Evolutionary conservation across 805 yeast species (phyloP).

Genomic region (Candida taoyuanica): DNA sequence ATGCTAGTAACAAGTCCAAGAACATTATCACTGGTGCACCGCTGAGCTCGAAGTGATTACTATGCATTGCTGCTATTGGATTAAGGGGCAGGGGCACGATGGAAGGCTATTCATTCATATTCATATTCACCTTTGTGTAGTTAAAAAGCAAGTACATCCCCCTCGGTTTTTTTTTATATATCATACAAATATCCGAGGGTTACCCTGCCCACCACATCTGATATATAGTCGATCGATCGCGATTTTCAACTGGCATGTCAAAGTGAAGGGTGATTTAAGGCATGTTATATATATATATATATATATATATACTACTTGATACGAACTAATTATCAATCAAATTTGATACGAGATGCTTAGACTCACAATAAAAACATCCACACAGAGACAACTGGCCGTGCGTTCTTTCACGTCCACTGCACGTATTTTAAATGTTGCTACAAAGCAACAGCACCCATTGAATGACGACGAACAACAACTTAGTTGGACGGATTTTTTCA

Average conservation of each 20-base stretch:
- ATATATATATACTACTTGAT: too few species aligned
- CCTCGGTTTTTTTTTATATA: too few species aligned
- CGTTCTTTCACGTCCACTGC: slow-evolving; percentile 12
- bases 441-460: slow-evolving; percentile 1
- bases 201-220: too few species aligned
- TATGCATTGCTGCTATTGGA: neutral
- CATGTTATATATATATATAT: too few species aligned
- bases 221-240: too few species aligned
- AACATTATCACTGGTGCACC: slow-evolving; percentile 28
- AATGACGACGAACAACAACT: neutral
- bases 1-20: slow-evolving; percentile 20
- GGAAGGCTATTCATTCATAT: neutral
- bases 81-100: too few species aligned
- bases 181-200: too few species aligned
- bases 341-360: slow-evolving; percentile 8
- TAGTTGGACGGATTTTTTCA: slow-evolving; percentile 78
- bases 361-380: slow-evolving; percentile 11
- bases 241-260: too few species aligned
- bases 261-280: too few species aligned
- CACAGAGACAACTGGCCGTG: slow-evolving; percentile 12
- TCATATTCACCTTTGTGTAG: too few species aligned
- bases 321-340: neutral
- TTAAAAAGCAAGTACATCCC: too few species aligned
- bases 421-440: slow-evolving; percentile 3
- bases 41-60: slow-evolving; percentile 3